Conservation (phyloP, 257 asterid species). For the Lycium barbarum region DNA sequence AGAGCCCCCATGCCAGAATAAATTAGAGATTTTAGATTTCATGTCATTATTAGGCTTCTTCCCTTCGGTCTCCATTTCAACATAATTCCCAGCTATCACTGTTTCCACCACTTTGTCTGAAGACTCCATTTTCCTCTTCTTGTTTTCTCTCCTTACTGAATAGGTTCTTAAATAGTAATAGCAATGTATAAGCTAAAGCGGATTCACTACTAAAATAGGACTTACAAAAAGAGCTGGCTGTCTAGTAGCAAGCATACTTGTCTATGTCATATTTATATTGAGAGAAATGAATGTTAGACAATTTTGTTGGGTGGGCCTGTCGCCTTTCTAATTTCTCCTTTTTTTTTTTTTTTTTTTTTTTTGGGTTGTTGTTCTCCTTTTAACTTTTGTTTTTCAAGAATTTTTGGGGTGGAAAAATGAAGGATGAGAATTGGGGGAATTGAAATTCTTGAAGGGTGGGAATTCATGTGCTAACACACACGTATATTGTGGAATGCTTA, state of each 20-base stretch:
- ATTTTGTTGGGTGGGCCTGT: too few species aligned
- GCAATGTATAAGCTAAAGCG: not conserved
- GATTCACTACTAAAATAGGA: not conserved
- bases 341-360: too few species aligned
- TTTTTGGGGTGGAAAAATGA: not conserved
- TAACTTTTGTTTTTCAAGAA: too few species aligned
- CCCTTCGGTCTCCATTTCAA: constrained; percentile 79
- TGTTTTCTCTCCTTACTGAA: not conserved
- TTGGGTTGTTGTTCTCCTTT: too few species aligned
- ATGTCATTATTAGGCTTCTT: constrained; percentile 41
- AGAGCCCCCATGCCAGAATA: constrained; percentile 95
- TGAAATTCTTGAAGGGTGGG: constrained; percentile 40
- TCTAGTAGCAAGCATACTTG: not conserved
- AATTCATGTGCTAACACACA: not conserved
- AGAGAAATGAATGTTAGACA: too few species aligned
- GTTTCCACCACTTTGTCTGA: constrained; percentile 79
- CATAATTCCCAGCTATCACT: constrained; percentile 69
- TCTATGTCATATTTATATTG: not conserved
- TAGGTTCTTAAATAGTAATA: not conserved
- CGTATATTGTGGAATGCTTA: too few species aligned
- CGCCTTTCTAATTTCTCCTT: too few species aligned
- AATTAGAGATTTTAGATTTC: constrained; percentile 60
- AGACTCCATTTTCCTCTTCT: constrained; percentile 42
- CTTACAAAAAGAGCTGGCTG: not conserved
- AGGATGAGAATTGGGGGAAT: not conserved